Evolutionary conservation across 208 protist species (phyloP), one percentile per base, ranked within the genome.

Genomic region (Trichomonas gallinae): DNA sequence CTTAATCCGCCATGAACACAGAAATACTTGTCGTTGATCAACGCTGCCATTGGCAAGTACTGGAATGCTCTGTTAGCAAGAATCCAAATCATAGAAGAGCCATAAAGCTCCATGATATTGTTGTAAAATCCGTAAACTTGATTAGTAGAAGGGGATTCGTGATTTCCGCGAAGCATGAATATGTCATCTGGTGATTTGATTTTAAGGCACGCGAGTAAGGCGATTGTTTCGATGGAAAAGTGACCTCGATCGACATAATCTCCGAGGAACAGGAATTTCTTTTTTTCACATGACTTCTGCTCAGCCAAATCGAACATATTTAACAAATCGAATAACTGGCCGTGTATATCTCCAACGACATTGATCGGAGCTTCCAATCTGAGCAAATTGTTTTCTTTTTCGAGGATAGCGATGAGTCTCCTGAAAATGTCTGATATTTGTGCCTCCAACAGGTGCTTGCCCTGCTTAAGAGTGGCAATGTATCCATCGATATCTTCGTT

Each of bases 1-100:
- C 97, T 97, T 3, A 98, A 93, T 34, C 97, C 97, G 26, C 97
- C 97, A 88, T 98, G 97, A 97, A 99, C 99, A 97, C 99, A 99
- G 97, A 99, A 99, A 97, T 99, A 99, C 97, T 99, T 99, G 96
- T 99, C 99, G 97, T 99, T 99, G 81, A 99, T 99, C 89, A 99
- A 98, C 42, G 99, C 99, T 17, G 99, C 98, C 72, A 99, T 98
- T 83, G 99, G 99, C 11, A 99, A 97, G 97, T 98, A 99, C 97
- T 99, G 99, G 97, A 99, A 99, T 38, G 98, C 99, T 97, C 99
- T 99, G 17, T 99, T 99, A 97, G 99, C 99, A 10, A 97, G 98
- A 97, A 99, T 99, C 99, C 99, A 99, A 23, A 99, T 98, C 96
- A 99, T 99, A 96, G 99, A 98, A 97, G 99, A 99, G 31, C 89